Base-by-base conservation (phyloP, 2,329 filamentous ascomycete species). In the Pyrenochaeta sp. region DNA sequence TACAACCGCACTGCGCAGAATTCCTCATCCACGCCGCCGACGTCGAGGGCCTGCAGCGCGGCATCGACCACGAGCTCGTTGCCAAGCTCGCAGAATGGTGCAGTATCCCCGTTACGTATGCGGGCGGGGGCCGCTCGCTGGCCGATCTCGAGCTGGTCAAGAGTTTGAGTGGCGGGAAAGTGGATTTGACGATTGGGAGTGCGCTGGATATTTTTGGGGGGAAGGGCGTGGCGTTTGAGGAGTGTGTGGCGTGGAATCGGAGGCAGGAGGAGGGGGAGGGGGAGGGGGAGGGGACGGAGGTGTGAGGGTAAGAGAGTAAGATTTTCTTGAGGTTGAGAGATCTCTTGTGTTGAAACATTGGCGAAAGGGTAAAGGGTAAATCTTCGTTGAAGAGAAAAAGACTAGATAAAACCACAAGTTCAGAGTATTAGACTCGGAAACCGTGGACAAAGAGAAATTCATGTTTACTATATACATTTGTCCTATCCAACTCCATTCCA, bases 21-120 rank as follows among this genome's bases (percentile, higher is more conserved):
- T 97, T 99, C 66, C 82, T 99, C 40, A 94, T 99, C 65, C 94
- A 99, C 69, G 94, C 94, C 11, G 94, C 94, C 28, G 94, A 99
- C 71, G 94, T 96, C 53, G 94, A 99, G 74, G 94, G 94, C 9
- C 78, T 97, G 29, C 94, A 97, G 71, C 82, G 84, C 62, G 94
- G 94, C 32, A 89, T 99, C 53, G 94, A 99, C 61, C 87, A 94
- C 69, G 81, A 87, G 55, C 80, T 99, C 9, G 90, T 99, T 7
- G 73, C 79, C 56, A 83, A 80, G 55, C 77, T 99, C 37, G 85
- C 90, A 2, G 76, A 86, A 55, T 97, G 94, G 91, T 96, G 90
- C 68, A 85, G 78, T 26, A 93, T 96, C 58, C 94, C 94, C 2
- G 89, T 97, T 11, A 99, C 94, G 1, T 99, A 99, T 74, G 94